Conservation (phyloP, 176 grass and related monocot species). For the Tillandsia fasciculata region DNA sequence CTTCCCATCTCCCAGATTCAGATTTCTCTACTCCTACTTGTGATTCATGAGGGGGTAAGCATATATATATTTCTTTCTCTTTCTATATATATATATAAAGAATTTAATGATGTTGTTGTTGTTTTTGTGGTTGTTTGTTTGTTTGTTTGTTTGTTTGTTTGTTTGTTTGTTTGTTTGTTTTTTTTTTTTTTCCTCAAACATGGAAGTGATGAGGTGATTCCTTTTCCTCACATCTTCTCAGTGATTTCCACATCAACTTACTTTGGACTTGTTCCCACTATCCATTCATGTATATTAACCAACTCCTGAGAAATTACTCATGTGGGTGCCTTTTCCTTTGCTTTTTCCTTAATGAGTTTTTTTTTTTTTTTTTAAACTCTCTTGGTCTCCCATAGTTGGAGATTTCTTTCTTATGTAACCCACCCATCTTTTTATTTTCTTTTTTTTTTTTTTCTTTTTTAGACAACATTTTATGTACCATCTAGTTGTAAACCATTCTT, state of each 20-base stretch:
- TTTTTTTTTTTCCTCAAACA: background rate
- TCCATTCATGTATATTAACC: conserved; percentile 5
- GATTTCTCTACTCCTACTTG: background rate
- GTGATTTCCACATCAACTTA: conserved; percentile 51
- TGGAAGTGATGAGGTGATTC: background rate
- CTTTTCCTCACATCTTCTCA: background rate
- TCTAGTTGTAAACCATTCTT: background rate
- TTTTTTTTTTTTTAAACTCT: too few species aligned
- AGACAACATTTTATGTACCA: conserved; percentile 61
- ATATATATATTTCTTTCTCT: too few species aligned
- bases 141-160: too few species aligned
- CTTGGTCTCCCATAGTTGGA: background rate
- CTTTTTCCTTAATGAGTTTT: conserved; percentile 20
- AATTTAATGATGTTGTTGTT: too few species aligned
- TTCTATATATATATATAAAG: too few species aligned
- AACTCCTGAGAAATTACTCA: conserved; percentile 28
- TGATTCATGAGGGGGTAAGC: background rate
- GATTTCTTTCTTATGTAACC: conserved; percentile 14
- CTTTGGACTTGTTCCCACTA: conserved; percentile 31
- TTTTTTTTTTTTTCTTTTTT: background rate
- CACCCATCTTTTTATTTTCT: conserved; percentile 2
- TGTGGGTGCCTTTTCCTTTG: conserved; percentile 20
- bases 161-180: too few species aligned
- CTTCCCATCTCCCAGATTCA: background rate
- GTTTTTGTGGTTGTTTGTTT: too few species aligned